These are phyloP conservation scores for Colletotrichum brevisporum DNA, from an alignment of 2,329 filamentous ascomycete species.

Conservation along the genomic window DNA sequence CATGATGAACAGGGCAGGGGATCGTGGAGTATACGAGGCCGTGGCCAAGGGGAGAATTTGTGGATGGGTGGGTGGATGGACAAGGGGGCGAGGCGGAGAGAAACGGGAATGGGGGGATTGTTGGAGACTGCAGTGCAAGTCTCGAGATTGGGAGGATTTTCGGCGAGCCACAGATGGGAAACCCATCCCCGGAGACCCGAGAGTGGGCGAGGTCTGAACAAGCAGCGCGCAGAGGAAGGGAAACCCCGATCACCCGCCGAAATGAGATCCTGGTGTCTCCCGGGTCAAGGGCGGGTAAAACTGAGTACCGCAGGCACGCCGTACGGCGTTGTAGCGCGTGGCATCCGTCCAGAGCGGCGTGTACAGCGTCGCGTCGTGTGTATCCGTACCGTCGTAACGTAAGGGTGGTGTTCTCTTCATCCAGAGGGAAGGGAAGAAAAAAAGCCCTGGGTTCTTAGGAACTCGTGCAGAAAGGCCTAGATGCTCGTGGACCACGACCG, in stretches of 20 bases:
- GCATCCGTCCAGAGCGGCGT: background rate
- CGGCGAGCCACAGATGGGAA: slow-evolving; percentile 16
- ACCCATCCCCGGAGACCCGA: background rate
- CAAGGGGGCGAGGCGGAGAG: slow-evolving; percentile 6
- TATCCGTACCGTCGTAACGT: no score
- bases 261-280: slow-evolving; percentile 21
- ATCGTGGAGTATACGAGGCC: background rate
- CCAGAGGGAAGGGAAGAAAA: no score
- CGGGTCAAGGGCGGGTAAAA: background rate
- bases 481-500: slow-evolving; percentile 20
- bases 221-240: background rate
- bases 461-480: slow-evolving; percentile 18
- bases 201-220: background rate
- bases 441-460: background rate
- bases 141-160: slow-evolving; percentile 12
- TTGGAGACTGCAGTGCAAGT: no score
- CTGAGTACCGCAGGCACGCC: background rate
- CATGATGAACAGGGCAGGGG: slow-evolving; percentile 1
- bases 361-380: no score
- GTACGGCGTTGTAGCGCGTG: background rate
- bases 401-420: no score
- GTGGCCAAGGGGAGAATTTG: no score
- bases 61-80: no score
- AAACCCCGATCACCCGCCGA: slow-evolving; percentile 22
- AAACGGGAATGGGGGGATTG: background rate